These are phyloP conservation scores for Saturnispora serradocipensis DNA, from an alignment of 805 yeast species.

Conservation along the genomic window DNA sequence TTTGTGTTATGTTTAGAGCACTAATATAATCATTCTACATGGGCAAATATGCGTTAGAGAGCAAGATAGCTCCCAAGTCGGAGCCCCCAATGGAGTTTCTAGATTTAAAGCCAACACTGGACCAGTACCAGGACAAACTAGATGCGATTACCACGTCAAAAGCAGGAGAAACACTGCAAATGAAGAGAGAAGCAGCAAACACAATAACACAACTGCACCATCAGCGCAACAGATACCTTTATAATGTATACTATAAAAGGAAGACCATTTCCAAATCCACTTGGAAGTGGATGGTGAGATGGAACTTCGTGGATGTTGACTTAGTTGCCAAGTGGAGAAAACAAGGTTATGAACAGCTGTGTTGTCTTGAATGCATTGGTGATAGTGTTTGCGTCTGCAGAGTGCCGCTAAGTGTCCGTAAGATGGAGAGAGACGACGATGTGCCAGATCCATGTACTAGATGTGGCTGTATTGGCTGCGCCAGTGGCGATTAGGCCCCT, in stretches of 20 bases:
- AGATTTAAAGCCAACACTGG: constrained; percentile 56
- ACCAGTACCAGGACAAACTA: constrained; percentile 48
- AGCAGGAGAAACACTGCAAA: constrained; percentile 25
- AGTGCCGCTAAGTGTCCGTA: constrained; percentile 51
- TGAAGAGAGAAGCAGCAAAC: constrained; percentile 54
- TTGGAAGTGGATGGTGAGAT: constrained; percentile 64
- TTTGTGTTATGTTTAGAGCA: not conserved
- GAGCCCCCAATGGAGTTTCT: constrained; percentile 68
- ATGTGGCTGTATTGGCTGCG: constrained; percentile 83
- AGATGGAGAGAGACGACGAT: constrained; percentile 25
- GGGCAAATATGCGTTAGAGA: not conserved
- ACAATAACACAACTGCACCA: constrained; percentile 62
- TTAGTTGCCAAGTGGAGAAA: constrained; percentile 62
- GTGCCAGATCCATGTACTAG: constrained; percentile 45
- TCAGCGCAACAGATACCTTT: constrained; percentile 67
- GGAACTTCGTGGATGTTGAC: constrained; percentile 56
- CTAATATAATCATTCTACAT: not conserved
- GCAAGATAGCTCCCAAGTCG: constrained; percentile 19
- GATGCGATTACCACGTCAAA: constrained; percentile 38
- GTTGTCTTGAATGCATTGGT: constrained; percentile 77
- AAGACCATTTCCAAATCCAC: constrained; percentile 57
- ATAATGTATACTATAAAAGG: constrained; percentile 61
- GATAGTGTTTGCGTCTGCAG: constrained; percentile 75
- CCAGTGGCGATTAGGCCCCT: constrained; percentile 52
- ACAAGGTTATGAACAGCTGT: constrained; percentile 72